Percentiles rank a stretch among this genome's conserved stretches.
These are phyloP conservation scores for Saposhnikovia divaricata DNA, from an alignment of 129 eudicot genomes.

Conservation along the genomic window DNA sequence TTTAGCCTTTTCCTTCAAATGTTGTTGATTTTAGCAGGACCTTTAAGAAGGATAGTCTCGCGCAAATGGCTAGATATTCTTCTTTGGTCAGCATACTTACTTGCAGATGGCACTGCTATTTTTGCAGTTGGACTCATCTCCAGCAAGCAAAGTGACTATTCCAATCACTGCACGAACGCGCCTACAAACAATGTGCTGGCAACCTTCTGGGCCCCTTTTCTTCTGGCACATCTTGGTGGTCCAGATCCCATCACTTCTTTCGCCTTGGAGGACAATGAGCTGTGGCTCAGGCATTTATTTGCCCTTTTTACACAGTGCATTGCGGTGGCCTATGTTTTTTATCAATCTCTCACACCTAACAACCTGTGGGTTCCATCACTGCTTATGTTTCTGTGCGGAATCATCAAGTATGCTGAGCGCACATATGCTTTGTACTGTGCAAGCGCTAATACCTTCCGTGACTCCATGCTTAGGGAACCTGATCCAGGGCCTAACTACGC, in stretches of 20 bases:
- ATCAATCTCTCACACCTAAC: neutral
- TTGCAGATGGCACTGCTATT: slow-evolving; percentile 50
- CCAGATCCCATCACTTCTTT: slow-evolving; percentile 59
- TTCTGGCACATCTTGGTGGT: slow-evolving; percentile 59
- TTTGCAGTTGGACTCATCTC: slow-evolving; percentile 23
- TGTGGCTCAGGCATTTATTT: slow-evolving; percentile 52
- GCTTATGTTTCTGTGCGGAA: slow-evolving; percentile 10
- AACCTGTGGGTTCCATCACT: neutral
- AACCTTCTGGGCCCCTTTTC: slow-evolving; percentile 57
- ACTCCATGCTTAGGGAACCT: slow-evolving; percentile 32
- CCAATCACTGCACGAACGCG: neutral
- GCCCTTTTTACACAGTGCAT: slow-evolving; percentile 30
- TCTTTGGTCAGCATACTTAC: slow-evolving; percentile 51
- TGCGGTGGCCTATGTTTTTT: neutral
- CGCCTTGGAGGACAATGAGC: slow-evolving; percentile 52
- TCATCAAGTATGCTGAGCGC: slow-evolving; percentile 21
- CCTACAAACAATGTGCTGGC: neutral
- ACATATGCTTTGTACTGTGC: slow-evolving; percentile 45
- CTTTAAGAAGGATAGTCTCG: neutral
- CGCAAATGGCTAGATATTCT: slow-evolving; percentile 18
- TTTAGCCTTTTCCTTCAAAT: slow-evolving; percentile 6
- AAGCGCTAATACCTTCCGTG: slow-evolving; percentile 34
- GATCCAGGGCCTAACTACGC: slow-evolving; percentile 63
- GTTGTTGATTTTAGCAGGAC: neutral
- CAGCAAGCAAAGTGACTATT: slow-evolving; percentile 18